A percentile compares a stretch with the other conserved stretches of the same genome.
Evolutionary conservation across 257 asterid species (phyloP).

Genomic region (Petunia axillaris): DNA sequence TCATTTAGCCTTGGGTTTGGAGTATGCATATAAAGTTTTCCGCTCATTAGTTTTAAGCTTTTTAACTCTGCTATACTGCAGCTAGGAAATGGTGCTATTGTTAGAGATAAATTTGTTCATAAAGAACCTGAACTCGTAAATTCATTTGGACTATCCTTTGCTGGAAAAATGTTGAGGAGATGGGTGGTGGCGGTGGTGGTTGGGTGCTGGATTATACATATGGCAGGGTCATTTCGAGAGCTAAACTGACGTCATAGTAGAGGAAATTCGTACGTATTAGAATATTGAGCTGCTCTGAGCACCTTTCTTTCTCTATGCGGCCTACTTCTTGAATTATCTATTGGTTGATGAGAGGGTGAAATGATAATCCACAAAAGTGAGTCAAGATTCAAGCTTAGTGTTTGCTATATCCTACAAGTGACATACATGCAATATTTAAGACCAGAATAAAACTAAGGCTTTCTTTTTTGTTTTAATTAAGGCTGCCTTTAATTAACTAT

Average conservation of each 20-base stretch:
- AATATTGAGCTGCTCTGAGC: no score
- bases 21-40: neutral
- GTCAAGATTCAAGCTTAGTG: neutral
- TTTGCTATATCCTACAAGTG: neutral
- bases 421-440: neutral
- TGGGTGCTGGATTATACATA: neutral
- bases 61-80: neutral
- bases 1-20: neutral
- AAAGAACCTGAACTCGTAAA: neutral
- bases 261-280: no score
- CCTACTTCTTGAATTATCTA: no score
- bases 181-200: neutral
- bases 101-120: neutral
- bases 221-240: no score
- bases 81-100: neutral
- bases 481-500: no score
- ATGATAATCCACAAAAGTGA: neutral
- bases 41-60: constrained; percentile 10
- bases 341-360: no score
- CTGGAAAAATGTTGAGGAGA: neutral
- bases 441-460: neutral
- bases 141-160: neutral
- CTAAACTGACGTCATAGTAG: no score
- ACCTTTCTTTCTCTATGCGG: no score
- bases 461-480: neutral